phyloP scores from a whole-genome alignment of 1,284 basidiomycete species.

The Psilocybe mexicana region DNA sequence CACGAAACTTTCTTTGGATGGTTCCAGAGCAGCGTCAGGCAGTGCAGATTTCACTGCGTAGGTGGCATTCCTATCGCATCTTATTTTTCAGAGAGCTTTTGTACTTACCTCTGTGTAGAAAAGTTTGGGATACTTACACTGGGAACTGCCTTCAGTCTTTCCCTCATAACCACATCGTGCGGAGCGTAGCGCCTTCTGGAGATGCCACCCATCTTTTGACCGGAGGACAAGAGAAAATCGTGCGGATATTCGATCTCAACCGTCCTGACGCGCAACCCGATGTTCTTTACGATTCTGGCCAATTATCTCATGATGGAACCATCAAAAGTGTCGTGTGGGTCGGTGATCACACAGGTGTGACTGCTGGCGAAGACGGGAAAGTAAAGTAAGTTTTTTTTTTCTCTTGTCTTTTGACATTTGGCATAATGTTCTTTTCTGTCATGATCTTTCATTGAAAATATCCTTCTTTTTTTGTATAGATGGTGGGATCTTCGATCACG shows the following conservation, averaged over 20 bases:
- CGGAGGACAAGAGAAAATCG: slow-evolving; percentile 98
- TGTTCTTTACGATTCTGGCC: slow-evolving; percentile 62
- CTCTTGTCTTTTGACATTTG: not conserved
- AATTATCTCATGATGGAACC: slow-evolving; percentile 80
- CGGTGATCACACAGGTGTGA: slow-evolving; percentile 82
- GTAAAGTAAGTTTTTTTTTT: slow-evolving; percentile 65
- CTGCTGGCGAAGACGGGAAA: slow-evolving; percentile 88
- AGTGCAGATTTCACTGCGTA: slow-evolving; percentile 98
- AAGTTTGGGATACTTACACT: slow-evolving; percentile 96
- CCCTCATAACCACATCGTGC: slow-evolving; percentile 97
- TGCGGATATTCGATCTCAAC: slow-evolving; percentile 89
- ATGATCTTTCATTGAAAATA: not conserved
- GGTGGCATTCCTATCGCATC: slow-evolving; percentile 33
- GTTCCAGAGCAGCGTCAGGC: slow-evolving; percentile 86
- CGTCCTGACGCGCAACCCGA: slow-evolving; percentile 87
- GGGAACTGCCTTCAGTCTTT: slow-evolving; percentile 90
- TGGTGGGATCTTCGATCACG: slow-evolving; percentile 96
- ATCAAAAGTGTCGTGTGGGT: slow-evolving; percentile 95
- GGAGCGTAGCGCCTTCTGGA: slow-evolving; percentile 86
- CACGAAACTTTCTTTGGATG: slow-evolving; percentile 88
- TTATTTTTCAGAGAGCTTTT: not conserved
- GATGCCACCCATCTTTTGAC: slow-evolving; percentile 72
- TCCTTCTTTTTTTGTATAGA: slow-evolving; percentile 40
- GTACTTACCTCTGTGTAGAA: slow-evolving; percentile 49
- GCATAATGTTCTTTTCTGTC: not conserved